phyloP scores from a whole-genome alignment of 257 asterid species.

The Jacaranda copaia region DNA sequence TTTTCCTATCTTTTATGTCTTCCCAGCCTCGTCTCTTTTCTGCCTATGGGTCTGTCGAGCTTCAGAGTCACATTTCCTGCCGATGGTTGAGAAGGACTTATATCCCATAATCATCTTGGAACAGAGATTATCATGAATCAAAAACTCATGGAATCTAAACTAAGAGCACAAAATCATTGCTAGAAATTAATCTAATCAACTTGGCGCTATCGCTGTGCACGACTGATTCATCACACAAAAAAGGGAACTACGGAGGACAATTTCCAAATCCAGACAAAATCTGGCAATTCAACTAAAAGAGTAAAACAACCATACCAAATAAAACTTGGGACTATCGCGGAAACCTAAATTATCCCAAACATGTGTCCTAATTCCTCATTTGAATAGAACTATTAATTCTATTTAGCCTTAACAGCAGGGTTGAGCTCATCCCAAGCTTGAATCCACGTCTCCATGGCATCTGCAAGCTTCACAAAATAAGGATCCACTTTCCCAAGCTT shows the following conservation, averaged over 20 bases:
- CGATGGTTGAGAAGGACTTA: too few relatives aligned
- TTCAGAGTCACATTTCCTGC: neutral
- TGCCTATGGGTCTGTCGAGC: neutral
- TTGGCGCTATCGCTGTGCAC: too few relatives aligned
- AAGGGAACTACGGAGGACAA: too few relatives aligned
- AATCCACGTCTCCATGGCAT: constrained; percentile 89
- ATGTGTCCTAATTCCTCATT: neutral
- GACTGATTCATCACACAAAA: too few relatives aligned
- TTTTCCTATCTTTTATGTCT: neutral
- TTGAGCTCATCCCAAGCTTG: constrained; percentile 95
- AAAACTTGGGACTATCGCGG: neutral
- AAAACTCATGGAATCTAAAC: neutral
- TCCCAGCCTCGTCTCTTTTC: neutral
- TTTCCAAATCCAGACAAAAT: too few relatives aligned
- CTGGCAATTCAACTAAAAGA: neutral
- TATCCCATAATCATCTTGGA: too few relatives aligned
- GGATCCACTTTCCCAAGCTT: constrained; percentile 78
- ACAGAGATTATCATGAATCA: neutral
- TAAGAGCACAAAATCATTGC: neutral
- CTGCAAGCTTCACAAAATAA: constrained; percentile 76
- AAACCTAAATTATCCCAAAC: neutral
- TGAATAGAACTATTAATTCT: neutral
- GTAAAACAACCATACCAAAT: neutral
- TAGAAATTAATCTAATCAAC: too few relatives aligned
- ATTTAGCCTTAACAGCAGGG: constrained; percentile 45